Evolutionary conservation across 345 rosid genomes (phyloP).

Genomic region (Passiflora organensis): DNA sequence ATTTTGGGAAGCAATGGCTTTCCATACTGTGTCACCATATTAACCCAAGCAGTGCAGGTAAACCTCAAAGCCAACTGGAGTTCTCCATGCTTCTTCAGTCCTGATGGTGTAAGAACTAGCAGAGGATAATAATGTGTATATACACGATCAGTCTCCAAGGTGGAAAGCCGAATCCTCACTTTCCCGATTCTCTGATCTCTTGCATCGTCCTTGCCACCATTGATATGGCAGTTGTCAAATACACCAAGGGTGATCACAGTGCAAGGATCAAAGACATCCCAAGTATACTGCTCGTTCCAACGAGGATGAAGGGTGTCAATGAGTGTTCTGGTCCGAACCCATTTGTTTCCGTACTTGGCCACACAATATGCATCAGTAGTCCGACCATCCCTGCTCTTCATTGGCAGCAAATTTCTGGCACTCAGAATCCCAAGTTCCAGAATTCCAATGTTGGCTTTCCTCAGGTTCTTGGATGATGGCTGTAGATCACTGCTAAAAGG

Average conservation of each 20-base stretch:
- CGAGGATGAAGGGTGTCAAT: slow-evolving; percentile 23
- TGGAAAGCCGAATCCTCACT: slow-evolving; percentile 27
- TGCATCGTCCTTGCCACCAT: slow-evolving; percentile 23
- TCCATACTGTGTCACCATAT: slow-evolving; percentile 24
- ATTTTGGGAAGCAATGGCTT: slow-evolving; percentile 31
- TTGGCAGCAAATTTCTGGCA: slow-evolving; percentile 24
- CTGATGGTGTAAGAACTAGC: slow-evolving; percentile 12
- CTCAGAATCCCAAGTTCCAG: slow-evolving; percentile 30
- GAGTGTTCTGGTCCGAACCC: slow-evolving; percentile 32
- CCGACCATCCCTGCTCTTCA: slow-evolving; percentile 26
- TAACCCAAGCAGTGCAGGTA: slow-evolving; percentile 29
- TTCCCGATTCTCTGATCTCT: slow-evolving; percentile 27
- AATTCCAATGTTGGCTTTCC: slow-evolving; percentile 25
- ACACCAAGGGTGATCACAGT: slow-evolving; percentile 31
- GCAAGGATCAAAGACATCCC: slow-evolving; percentile 34
- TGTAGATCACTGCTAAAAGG: slow-evolving; percentile 32
- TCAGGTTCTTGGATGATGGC: slow-evolving; percentile 29
- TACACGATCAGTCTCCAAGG: slow-evolving; percentile 20
- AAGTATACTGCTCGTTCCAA: slow-evolving; percentile 35
- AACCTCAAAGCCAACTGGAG: slow-evolving; percentile 28
- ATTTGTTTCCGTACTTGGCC: slow-evolving; percentile 30
- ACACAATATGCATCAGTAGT: slow-evolving; percentile 30
- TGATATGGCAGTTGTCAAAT: slow-evolving; percentile 27
- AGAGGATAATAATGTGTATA: slow-evolving; percentile 28
- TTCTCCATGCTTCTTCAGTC: slow-evolving; percentile 29